Conservation (phyloP, 2,329 filamentous ascomycete genomes). For the Colletotrichum spaethianum region DNA sequence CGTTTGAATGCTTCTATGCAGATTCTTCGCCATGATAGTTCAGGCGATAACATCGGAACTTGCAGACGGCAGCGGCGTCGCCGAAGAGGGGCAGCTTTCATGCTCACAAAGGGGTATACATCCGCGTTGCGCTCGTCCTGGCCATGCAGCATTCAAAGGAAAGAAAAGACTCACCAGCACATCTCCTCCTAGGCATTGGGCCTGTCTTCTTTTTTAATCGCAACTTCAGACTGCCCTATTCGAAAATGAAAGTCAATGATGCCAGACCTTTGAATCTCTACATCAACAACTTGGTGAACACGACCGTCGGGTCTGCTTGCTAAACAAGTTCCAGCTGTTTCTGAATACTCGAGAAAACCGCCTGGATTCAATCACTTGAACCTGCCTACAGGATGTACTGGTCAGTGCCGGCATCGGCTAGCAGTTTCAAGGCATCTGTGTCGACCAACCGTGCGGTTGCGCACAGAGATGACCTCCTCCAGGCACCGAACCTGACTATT, state of each 20-base stretch:
- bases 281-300: neutral
- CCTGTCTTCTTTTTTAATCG: too few relatives aligned
- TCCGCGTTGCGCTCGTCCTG: neutral
- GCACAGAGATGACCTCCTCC: conserved; percentile 29
- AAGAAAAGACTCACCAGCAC: neutral
- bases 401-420: conserved; percentile 10
- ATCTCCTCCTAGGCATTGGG: neutral
- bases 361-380: neutral
- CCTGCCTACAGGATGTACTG: neutral
- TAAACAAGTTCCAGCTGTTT: too few relatives aligned
- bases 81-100: neutral
- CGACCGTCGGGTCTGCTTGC: neutral
- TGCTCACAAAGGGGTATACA: neutral
- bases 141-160: neutral
- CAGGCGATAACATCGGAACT: neutral
- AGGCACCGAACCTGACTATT: neutral
- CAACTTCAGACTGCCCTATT: neutral
- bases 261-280: too few relatives aligned
- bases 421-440: conserved; percentile 23
- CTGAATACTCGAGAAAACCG: neutral
- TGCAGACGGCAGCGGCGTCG: neutral
- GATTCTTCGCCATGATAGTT: neutral
- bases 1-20: conserved; percentile 3
- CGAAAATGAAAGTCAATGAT: too few relatives aligned
- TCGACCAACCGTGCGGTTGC: conserved; percentile 27